Evolutionary conservation across 1,284 basidiomycete genomes (phyloP).

Genomic region (Bondarzewia mesenterica): DNA sequence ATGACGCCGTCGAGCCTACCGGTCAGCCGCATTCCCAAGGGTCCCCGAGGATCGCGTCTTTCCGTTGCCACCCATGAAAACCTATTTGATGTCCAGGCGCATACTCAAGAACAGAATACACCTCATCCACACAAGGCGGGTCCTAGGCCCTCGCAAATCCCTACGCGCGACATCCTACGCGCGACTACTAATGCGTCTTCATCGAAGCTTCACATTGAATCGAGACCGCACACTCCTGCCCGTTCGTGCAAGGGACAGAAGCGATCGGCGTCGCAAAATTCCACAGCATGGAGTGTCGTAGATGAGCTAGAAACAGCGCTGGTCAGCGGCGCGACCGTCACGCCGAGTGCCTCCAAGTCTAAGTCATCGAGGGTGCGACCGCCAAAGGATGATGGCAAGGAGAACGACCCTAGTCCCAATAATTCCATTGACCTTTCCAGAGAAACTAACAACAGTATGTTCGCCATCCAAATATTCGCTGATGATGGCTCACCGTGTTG

Average conservation of each 20-base stretch:
- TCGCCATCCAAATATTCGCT: neutral
- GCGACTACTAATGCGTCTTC: slow-evolving; percentile 4
- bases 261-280: slow-evolving; percentile 8
- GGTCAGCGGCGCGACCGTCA: neutral
- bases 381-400: slow-evolving; percentile 6
- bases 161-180: slow-evolving; percentile 1
- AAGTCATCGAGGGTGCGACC: neutral
- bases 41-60: slow-evolving; percentile 26
- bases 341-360: neutral
- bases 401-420: slow-evolving; percentile 5
- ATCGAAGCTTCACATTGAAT: neutral
- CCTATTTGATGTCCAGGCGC: neutral
- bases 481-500: neutral
- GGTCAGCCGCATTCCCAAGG: slow-evolving; percentile 29
- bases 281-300: neutral
- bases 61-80: neutral
- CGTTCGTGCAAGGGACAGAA: slow-evolving; percentile 7
- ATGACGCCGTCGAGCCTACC: slow-evolving; percentile 1
- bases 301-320: neutral
- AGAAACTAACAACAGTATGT: neutral
- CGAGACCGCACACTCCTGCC: neutral
- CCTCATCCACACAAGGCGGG: neutral
- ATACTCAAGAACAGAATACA: neutral
- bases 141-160: neutral
- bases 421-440: neutral